Evolutionary conservation across 2,329 filamentous ascomycete genomes (phyloP).

Genomic region (Neophaeococcomyces aloes): DNA sequence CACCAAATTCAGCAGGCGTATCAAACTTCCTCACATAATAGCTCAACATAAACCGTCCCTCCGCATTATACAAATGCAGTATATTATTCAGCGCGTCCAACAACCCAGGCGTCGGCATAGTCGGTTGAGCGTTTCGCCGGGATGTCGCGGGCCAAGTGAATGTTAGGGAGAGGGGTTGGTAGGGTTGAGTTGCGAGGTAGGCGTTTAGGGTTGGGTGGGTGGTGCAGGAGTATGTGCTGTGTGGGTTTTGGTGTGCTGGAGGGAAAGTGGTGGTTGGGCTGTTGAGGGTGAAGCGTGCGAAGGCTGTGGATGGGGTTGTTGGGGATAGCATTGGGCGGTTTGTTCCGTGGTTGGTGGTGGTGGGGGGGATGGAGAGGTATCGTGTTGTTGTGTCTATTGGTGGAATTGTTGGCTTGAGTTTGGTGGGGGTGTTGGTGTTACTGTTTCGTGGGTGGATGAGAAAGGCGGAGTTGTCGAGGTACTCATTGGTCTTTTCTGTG

Average conservation of each 20-base stretch:
- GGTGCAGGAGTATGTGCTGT: slow-evolving; percentile 2
- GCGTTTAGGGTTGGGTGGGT: background rate
- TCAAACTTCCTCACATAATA: slow-evolving; percentile 7
- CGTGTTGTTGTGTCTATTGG: no score
- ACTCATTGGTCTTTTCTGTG: no score
- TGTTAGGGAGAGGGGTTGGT: slow-evolving; percentile 3
- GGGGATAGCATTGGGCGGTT: no score
- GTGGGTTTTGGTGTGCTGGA: background rate
- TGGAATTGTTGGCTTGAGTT: no score
- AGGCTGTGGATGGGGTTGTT: no score
- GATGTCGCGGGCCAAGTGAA: slow-evolving; percentile 5
- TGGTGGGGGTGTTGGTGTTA: no score
- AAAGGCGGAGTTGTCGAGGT: no score
- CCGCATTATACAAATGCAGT: slow-evolving; percentile 3
- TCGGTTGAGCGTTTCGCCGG: background rate
- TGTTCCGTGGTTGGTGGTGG: no score
- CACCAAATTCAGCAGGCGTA: background rate
- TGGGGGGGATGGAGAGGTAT: no score
- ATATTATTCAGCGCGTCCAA: slow-evolving; percentile 5
- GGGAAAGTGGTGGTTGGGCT: background rate
- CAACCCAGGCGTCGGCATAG: slow-evolving; percentile 4
- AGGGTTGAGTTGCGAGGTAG: background rate
- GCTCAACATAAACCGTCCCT: background rate
- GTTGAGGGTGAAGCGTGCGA: background rate
- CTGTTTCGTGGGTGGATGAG: no score